A percentile compares a stretch with the other conserved stretches of the same genome.
These are phyloP conservation scores for Lenwebbia sp. DNA, from an alignment of 345 rosid species.

Conservation along the genomic window DNA sequence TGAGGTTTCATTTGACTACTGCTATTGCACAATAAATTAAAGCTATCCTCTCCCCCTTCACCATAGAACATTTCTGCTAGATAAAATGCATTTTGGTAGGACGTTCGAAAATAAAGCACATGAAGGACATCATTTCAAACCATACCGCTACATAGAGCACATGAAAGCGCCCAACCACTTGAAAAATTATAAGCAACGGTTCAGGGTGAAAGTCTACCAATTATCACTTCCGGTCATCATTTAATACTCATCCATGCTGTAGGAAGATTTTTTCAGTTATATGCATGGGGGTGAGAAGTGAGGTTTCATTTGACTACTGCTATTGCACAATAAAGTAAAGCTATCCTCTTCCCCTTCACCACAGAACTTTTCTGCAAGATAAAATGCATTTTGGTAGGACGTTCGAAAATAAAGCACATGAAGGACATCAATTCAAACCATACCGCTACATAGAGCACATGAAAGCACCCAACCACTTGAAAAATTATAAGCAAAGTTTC, in stretches of 20 bases:
- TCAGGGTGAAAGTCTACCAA: neutral
- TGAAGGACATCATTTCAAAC: neutral
- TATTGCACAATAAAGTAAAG: neutral
- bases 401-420: neutral
- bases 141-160: neutral
- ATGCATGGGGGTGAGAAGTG: neutral
- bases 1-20: no score
- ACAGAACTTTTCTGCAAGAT: neutral
- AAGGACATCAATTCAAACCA: neutral
- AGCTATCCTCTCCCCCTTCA: no score
- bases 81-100: neutral
- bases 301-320: neutral
- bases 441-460: neutral
- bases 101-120: neutral
- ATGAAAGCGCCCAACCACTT: neutral
- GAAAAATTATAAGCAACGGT: neutral
- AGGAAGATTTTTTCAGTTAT: neutral
- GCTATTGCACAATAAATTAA: no score
- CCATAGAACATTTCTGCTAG: neutral
- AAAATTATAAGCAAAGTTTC: neutral
- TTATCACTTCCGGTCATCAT: no score
- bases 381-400: neutral
- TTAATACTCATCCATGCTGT: no score
- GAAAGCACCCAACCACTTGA: neutral
- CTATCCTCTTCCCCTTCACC: neutral